A percentile compares a stretch with the other conserved stretches of the same genome.
Evolutionary conservation across 2,329 filamentous ascomycete species (phyloP).

Genomic region (Davidsoniella neocaledoniae): DNA sequence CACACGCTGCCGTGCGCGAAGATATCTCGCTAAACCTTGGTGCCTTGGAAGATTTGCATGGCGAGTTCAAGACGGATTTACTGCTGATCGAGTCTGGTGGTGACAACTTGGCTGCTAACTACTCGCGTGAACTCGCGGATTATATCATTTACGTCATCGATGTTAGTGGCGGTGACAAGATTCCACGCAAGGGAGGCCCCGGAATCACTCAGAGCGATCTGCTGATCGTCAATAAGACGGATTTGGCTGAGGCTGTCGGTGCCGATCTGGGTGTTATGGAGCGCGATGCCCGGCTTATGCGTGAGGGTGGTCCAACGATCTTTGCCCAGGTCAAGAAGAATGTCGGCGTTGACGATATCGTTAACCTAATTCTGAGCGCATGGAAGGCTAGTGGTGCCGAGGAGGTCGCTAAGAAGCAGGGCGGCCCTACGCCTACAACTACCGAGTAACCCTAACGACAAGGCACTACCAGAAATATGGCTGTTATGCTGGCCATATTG

Average conservation of each 20-base stretch:
- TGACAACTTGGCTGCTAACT: conserved; percentile 95
- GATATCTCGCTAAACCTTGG: conserved; percentile 90
- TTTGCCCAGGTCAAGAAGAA: conserved; percentile 96
- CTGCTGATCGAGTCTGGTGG: conserved; percentile 91
- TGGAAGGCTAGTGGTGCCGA: conserved; percentile 84
- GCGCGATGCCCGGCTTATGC: conserved; percentile 80
- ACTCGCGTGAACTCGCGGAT: conserved; percentile 84
- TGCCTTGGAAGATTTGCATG: conserved; percentile 76
- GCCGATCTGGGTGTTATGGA: conserved; percentile 92
- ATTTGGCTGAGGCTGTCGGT: conserved; percentile 76
- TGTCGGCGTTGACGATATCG: conserved; percentile 70
- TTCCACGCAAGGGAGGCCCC: conserved; percentile 86
- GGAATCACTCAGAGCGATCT: conserved; percentile 94
- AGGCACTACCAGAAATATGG: too few species aligned
- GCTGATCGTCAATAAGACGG: conserved; percentile 92
- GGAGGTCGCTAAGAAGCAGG: conserved; percentile 33
- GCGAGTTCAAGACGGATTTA: conserved; percentile 60
- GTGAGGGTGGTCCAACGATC: conserved; percentile 86
- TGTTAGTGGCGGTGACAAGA: conserved; percentile 89
- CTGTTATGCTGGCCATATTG: background rate
- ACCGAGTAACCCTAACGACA: conserved; percentile 3
- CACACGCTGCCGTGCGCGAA: conserved; percentile 91
- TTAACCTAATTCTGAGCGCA: conserved; percentile 73
- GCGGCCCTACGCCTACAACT: conserved; percentile 40
- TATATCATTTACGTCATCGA: conserved; percentile 99